Evolutionary conservation across 78 protist genomes (phyloP), one percentile per base, ranked within the genome.

Genomic region (Ministeria vibrans): DNA sequence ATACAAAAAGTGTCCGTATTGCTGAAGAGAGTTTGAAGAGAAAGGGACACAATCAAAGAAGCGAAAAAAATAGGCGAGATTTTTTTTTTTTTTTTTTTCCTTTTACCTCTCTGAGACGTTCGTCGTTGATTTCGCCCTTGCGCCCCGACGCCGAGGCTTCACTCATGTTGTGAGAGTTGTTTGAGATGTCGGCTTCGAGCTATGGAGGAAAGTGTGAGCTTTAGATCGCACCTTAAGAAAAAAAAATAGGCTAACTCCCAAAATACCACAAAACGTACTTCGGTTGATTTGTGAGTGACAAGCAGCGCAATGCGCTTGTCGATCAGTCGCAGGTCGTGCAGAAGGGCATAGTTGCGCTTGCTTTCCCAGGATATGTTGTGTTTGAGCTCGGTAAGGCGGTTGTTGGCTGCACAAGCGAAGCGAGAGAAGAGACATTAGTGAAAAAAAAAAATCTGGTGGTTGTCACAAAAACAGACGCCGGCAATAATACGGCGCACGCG

Each of bases 1-100:
- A 39, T 79, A 86, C 69, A 88, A 88, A 18, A 88, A 32, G 51
- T 63, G 70, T 20, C 86, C 85, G 81, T 88, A 88, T 15, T 61
- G 42, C 73, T 75, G 64, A 4, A 27, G 42, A 39, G 27, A 7
- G 64, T 22, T 9, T 30, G 66, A 15, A 11, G 66, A 22, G 34
- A 59, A 28, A 22, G 28, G 7, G 18, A 28, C 28, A 15, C 66
- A 22, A 28, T 5, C 18, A 18, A 11, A 51, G 11, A 59, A 30
- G 66, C 18, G 28, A 11, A 59, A 22, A 6, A 22, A 28, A n/a
- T n/a, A n/a, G n/a, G n/a, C n/a, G n/a, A n/a, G n/a, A n/a, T n/a
- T n/a, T n/a, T n/a, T n/a, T n/a, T n/a, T n/a, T n/a, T n/a, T n/a
- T n/a, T n/a, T n/a, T n/a, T n/a, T n/a, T n/a, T n/a, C n/a, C n/a